Conservation (phyloP, 495 filamentous ascomycete genomes). For the Xylaria venustula region DNA sequence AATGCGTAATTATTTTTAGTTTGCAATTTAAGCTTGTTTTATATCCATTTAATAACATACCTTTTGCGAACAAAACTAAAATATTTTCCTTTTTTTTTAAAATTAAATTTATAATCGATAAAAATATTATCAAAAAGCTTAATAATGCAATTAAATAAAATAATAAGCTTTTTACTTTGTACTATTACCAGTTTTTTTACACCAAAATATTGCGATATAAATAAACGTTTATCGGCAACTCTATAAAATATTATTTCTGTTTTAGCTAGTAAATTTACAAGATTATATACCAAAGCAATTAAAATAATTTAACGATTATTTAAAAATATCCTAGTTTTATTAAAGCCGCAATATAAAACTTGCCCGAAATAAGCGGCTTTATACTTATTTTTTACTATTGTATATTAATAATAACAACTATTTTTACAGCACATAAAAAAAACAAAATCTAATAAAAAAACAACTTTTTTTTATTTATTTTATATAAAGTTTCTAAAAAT, state of each 20-base stretch:
- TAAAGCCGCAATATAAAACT: neutral
- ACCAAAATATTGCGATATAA: too few relatives aligned
- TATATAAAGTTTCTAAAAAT: neutral
- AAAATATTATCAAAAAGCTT: neutral
- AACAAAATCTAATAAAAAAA: neutral
- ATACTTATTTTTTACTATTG: too few relatives aligned
- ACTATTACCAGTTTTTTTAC: neutral
- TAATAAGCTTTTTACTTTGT: neutral
- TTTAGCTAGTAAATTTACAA: neutral
- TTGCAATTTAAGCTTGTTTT: too few relatives aligned
- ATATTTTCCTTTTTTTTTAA: neutral
- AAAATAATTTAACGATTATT: neutral
- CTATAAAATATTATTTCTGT: neutral
- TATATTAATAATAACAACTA: neutral
- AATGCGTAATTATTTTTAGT: neutral
- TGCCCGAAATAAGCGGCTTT: neutral
- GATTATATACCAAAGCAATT: neutral
- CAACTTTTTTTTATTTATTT: neutral
- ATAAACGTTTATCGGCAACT: neutral
- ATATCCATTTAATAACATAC: too few relatives aligned
- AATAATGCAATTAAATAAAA: neutral
- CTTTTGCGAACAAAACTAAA: neutral
- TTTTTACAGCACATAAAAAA: neutral
- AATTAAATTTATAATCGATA: neutral
- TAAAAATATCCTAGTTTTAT: neutral